phyloP scores from a whole-genome alignment of 768 basidiomycete species.

The Phanerochaete carnosa region DNA sequence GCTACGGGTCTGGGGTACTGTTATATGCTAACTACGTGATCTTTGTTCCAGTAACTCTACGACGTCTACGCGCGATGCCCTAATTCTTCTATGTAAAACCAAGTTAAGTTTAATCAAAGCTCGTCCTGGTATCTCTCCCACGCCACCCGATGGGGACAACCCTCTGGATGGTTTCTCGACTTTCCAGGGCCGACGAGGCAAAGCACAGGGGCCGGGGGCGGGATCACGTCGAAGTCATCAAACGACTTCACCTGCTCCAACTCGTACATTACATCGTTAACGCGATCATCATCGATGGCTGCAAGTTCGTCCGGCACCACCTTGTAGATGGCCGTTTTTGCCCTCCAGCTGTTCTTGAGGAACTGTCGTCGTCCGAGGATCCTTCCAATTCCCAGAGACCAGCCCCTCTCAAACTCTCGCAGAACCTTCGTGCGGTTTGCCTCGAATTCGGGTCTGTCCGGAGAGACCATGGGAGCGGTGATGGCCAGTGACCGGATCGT shows the following conservation, averaged over 20 bases:
- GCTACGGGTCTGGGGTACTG: no score
- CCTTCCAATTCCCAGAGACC: slow-evolving; percentile 55
- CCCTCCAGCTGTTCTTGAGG: slow-evolving; percentile 42
- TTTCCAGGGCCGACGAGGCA: slow-evolving; percentile 36
- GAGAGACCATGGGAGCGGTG: slow-evolving; percentile 26
- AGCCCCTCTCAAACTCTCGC: slow-evolving; percentile 56
- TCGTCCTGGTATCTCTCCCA: slow-evolving; percentile 33
- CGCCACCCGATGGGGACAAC: slow-evolving; percentile 37
- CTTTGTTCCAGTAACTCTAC: no score
- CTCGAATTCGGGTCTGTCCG: slow-evolving; percentile 20
- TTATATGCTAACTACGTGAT: no score
- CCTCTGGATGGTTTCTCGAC: slow-evolving; percentile 27
- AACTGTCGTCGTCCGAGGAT: slow-evolving; percentile 47
- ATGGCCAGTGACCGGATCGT: slow-evolving; percentile 46
- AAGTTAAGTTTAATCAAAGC: slow-evolving; percentile 5
- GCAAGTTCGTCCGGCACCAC: background rate
- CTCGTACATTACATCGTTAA: slow-evolving; percentile 41
- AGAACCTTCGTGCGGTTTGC: slow-evolving; percentile 37
- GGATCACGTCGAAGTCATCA: slow-evolving; percentile 22
- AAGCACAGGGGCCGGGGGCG: slow-evolving; percentile 27
- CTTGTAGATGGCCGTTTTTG: slow-evolving; percentile 26
- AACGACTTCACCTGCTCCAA: slow-evolving; percentile 30
- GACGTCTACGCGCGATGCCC: no score
- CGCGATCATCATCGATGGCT: slow-evolving; percentile 9
- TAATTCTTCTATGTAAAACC: no score